These are phyloP conservation scores for Melampsora larici-populina DNA, from an alignment of 1,284 basidiomycete genomes.

Conservation along the genomic window DNA sequence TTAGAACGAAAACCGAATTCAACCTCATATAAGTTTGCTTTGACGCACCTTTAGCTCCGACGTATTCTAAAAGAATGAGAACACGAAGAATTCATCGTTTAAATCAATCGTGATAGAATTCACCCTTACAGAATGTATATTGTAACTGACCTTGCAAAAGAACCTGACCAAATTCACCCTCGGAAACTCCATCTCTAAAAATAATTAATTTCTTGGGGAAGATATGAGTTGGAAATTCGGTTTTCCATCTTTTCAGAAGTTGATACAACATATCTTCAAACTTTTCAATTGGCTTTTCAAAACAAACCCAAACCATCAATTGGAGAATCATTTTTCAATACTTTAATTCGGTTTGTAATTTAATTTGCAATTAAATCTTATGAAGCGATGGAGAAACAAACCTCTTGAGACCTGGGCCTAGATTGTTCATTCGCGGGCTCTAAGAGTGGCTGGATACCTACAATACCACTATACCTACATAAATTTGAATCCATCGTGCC, in stretches of 20 bases:
- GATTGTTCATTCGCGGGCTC: slow-evolving; percentile 14
- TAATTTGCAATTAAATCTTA: not conserved
- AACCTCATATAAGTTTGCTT: not conserved
- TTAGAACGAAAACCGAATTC: too few relatives aligned
- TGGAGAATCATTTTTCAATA: too few relatives aligned
- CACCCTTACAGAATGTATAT: not conserved
- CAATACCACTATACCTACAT: slow-evolving; percentile 12
- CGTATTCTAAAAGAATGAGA: slow-evolving; percentile 12
- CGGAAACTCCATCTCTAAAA: slow-evolving; percentile 39
- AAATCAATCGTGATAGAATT: not conserved
- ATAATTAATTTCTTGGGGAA: slow-evolving; percentile 29
- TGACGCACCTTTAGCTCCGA: slow-evolving; percentile 24
- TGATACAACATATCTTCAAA: slow-evolving; percentile 12
- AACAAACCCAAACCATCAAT: not conserved
- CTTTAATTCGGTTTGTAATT: not conserved
- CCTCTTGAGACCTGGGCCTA: slow-evolving; percentile 36
- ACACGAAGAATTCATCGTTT: too few relatives aligned
- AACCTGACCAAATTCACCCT: slow-evolving; percentile 36
- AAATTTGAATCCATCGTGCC: slow-evolving; percentile 19
- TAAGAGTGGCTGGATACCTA: slow-evolving; percentile 22
- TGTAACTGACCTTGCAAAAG: slow-evolving; percentile 16
- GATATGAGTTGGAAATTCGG: not conserved
- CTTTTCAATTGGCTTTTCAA: slow-evolving; percentile 24
- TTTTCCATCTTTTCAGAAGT: slow-evolving; percentile 21
- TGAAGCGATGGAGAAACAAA: not conserved